Evolutionary conservation across 495 filamentous ascomycete species (phyloP), one percentile per base, ranked within the genome.

Genomic region (Aspergillus hancockii): DNA sequence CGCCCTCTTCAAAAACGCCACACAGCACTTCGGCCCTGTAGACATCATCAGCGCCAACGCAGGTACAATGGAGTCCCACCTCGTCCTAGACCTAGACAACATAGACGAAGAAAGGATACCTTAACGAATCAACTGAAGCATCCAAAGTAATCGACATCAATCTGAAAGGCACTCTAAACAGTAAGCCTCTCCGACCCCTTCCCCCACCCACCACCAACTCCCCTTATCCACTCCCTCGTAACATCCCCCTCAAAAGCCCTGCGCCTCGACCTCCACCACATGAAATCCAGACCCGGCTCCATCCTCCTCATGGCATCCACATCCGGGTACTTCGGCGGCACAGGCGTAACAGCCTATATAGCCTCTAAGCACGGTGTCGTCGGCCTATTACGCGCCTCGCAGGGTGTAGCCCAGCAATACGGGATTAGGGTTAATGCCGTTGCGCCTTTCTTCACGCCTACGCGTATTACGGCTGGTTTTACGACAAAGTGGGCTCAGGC

Each of bases 31-130:
- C 36, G 77, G 80, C 9, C 65, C 72, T 1, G 75, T 91, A 57
- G 83, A 90, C 67, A 77, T 78, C 28, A 83, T 90, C 0, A 80
- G 90, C 54, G 85, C 86, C 49, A 89, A 87, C 65, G 88, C 89
- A 5, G 89, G 88, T 30, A 83, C 90, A 52, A 78, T 82, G 67
- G 77, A 82, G 30, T 64, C 65, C 8, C 19, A 23, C 1, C 19
- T 53, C 0, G 56, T 68, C 0, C 23, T 72, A 2, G 55, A 70
- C 41, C 13, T 72, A 10, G 52, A 64, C 0, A 36, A 55, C 36
- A 54, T 67, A 8, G 65, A 70, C 40, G 63, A 58, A 6, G 30
- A 62, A n/a, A 14, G 68, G 66, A 8, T 43, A 64, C 4, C 54
- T 72, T 5, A 28, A 23, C 4, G 68, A 71, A 49, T 59, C 51